Base-by-base conservation (phyloP, 306 rosid species). In the Cercis canadensis region DNA sequence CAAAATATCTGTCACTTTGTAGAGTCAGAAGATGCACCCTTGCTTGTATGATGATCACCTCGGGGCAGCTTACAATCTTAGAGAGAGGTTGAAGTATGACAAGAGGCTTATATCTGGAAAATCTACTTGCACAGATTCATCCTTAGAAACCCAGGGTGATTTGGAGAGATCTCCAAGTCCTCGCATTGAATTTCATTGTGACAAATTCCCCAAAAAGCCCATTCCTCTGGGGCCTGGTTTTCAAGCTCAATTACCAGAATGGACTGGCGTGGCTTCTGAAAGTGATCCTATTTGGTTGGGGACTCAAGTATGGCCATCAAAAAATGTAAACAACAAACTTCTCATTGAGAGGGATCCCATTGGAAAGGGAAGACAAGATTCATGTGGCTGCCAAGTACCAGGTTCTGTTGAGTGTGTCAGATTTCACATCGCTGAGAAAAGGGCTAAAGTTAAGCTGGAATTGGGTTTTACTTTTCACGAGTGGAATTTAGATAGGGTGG, bases 261-360 rank as follows among this genome's bases (percentile, higher is more conserved):
- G 97, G 96, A 86, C 77, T 15, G 85, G 78, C 44, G 9, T 21
- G 56, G 36, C 79, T 47, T 78, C 54, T 62, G 85, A 85, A 79
- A 86, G 96, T 53, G 89, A 89, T 67, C 44, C 80, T 13, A 94
- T 87, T 88, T 94, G 95, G 95, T 62, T 80, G 65, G 97, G 99
- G 39, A 79, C 81, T 60, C 77, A 1, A 71, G 47, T 75, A 77
- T 94, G 96, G 97, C 99, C 99, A 15, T 43, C 62, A 33, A 67
- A 71, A 45, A 79, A 58, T 21, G 50, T 32, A 9, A 86, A 78
- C 72, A 15, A 73, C 9, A 76, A 46, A 72, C 69, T 64, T 69
- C 81, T 89, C 6, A 76, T 81, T 40, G 89, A 87, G 80, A 85
- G 96, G 78, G 89, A 91, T 39, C 96, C 88, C 53, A 86, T 89